Evolutionary conservation across 345 rosid genomes (phyloP).

Genomic region (Murraya paniculata): DNA sequence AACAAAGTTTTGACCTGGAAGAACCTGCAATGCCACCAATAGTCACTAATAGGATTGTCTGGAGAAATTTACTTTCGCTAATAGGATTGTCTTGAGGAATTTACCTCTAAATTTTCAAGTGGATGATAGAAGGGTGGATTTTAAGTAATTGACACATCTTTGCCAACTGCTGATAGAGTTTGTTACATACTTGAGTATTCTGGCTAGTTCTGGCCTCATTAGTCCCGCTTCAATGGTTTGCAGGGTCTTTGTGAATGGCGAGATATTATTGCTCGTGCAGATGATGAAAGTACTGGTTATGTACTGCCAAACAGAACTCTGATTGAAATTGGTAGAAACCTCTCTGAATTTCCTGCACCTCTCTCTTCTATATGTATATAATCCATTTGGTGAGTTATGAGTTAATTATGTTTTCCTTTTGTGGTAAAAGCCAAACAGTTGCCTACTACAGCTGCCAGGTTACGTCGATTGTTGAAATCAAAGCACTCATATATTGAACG

Average conservation of each 20-base stretch:
- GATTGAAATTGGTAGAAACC: conserved; percentile 69
- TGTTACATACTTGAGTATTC: background rate
- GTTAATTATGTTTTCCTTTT: conserved; percentile 4
- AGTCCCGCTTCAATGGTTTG: conserved; percentile 20
- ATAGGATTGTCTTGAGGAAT: background rate
- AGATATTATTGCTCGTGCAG: conserved; percentile 71
- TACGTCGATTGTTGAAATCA: conserved; percentile 56
- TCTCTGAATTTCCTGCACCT: background rate
- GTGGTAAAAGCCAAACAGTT: conserved; percentile 69
- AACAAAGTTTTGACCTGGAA: background rate
- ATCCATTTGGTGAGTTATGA: conserved; percentile 6
- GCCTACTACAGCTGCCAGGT: conserved; percentile 59
- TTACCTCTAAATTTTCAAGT: background rate
- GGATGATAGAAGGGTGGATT: background rate
- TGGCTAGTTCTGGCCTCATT: background rate
- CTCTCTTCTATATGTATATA: background rate
- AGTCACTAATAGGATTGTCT: background rate
- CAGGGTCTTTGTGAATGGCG: conserved; percentile 91
- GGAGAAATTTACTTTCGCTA: background rate
- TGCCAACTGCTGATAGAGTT: background rate
- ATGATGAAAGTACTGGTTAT: conserved; percentile 94
- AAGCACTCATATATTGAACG: conserved; percentile 69
- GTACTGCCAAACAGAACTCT: conserved; percentile 82
- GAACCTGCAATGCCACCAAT: background rate
- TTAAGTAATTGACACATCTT: background rate